These are phyloP conservation scores for Chrysoporthe austroafricana DNA, from an alignment of 2,329 filamentous ascomycete genomes.

Conservation along the genomic window DNA sequence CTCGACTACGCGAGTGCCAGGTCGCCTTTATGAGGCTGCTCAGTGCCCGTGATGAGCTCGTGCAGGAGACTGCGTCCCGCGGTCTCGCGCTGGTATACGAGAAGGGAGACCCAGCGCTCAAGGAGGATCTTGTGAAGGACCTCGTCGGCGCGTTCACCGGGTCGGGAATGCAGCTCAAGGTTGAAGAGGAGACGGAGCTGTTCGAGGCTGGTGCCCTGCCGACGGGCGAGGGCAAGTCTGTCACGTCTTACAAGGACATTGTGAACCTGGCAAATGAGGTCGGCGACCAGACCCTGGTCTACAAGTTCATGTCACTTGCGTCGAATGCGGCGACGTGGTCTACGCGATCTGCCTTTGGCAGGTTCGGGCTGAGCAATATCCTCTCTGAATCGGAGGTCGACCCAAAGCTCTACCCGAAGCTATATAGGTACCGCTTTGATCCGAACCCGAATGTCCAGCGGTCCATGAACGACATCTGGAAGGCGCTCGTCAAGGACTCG, in stretches of 20 bases:
- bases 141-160: conserved; percentile 89
- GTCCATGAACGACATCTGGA: conserved; percentile 99
- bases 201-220: conserved; percentile 91
- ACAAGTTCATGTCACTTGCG: conserved; percentile 97
- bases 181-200: conserved; percentile 87
- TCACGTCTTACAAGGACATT: conserved; percentile 98
- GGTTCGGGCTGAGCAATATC: conserved; percentile 90
- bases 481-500: conserved; percentile 88
- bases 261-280: conserved; percentile 95
- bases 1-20: conserved; percentile 77
- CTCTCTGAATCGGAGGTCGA: conserved; percentile 87
- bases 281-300: conserved; percentile 93
- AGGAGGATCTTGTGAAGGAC: conserved; percentile 82
- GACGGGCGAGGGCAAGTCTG: conserved; percentile 83
- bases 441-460: conserved; percentile 90
- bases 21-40: conserved; percentile 86
- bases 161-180: conserved; percentile 73
- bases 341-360: conserved; percentile 92
- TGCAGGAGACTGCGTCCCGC: conserved; percentile 92
- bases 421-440: conserved; percentile 93
- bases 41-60: conserved; percentile 86
- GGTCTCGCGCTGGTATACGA: conserved; percentile 94
- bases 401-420: conserved; percentile 91
- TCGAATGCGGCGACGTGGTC: conserved; percentile 97
- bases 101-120: conserved; percentile 79